These are phyloP conservation scores for Micromonas commoda DNA, from an alignment of 139 green algal genomes.

Conservation along the genomic window DNA sequence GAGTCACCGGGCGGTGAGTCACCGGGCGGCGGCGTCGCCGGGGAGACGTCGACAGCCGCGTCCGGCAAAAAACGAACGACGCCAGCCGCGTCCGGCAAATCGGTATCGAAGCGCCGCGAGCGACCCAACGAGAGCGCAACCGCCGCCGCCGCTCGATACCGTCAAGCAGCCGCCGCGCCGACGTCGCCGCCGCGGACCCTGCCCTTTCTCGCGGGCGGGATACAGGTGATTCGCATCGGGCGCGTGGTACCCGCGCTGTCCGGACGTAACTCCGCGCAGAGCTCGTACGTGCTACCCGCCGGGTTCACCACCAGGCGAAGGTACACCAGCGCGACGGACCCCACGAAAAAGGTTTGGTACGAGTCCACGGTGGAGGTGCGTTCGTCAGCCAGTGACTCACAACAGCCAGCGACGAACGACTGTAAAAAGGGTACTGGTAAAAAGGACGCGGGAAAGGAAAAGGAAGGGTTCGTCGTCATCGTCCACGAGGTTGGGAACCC, in stretches of 20 bases:
- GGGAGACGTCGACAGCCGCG: neutral
- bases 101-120: too few species aligned
- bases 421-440: too few species aligned
- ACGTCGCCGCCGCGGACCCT: neutral
- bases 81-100: neutral
- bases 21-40: too few species aligned
- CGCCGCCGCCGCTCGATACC: too few species aligned
- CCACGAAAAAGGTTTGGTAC: neutral
- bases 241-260: neutral
- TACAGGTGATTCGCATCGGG: neutral
- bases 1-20: neutral
- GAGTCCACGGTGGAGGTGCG: too few species aligned
- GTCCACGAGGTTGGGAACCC: neutral
- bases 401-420: too few species aligned
- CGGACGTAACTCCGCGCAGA: neutral
- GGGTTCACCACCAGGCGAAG: neutral
- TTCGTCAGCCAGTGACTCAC: too few species aligned
- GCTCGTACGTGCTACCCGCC: neutral
- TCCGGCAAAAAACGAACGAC: neutral
- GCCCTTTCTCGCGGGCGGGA: neutral
- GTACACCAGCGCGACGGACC: neutral
- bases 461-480: neutral
- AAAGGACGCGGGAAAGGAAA: too few species aligned
- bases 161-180: too few species aligned
- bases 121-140: too few species aligned